Evolutionary conservation across 345 rosid genomes (phyloP).

Genomic region (Eucalyptus lansdowneana): DNA sequence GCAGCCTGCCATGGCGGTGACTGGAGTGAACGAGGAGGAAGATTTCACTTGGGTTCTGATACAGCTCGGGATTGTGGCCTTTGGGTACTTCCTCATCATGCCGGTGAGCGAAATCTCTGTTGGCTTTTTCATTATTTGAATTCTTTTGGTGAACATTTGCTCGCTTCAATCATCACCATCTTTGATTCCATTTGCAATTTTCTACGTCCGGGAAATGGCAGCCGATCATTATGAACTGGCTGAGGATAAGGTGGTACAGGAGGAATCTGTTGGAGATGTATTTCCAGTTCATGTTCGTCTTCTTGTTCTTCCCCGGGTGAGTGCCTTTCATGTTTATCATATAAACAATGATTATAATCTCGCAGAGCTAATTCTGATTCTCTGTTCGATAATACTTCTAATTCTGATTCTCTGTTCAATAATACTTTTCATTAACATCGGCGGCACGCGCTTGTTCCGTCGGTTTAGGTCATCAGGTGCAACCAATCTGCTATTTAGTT

Average conservation of each 20-base stretch:
- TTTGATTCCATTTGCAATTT: background rate
- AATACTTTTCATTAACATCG: background rate
- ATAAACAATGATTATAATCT: background rate
- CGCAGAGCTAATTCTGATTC: background rate
- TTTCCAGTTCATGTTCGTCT: constrained; percentile 82
- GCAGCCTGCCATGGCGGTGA: constrained; percentile 67
- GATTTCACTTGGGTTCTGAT: constrained; percentile 31
- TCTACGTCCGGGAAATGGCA: constrained; percentile 3
- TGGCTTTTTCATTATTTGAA: background rate
- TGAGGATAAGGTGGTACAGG: constrained; percentile 74
- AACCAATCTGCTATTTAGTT: background rate
- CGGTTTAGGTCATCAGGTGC: background rate
- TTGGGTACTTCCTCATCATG: constrained; percentile 62
- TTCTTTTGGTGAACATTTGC: background rate
- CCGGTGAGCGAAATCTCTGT: constrained; percentile 33
- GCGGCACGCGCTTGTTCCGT: background rate
- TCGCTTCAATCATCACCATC: background rate
- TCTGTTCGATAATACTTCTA: background rate
- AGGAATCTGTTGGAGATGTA: constrained; percentile 80
- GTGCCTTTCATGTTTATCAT: background rate
- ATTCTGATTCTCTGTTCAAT: background rate
- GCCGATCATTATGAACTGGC: constrained; percentile 95
- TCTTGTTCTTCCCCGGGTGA: constrained; percentile 88
- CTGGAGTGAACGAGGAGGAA: constrained; percentile 61
- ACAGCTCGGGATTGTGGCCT: constrained; percentile 40